Base-by-base conservation (phyloP, 2,329 filamentous ascomycete species). In the Penicillium sp. region DNA sequence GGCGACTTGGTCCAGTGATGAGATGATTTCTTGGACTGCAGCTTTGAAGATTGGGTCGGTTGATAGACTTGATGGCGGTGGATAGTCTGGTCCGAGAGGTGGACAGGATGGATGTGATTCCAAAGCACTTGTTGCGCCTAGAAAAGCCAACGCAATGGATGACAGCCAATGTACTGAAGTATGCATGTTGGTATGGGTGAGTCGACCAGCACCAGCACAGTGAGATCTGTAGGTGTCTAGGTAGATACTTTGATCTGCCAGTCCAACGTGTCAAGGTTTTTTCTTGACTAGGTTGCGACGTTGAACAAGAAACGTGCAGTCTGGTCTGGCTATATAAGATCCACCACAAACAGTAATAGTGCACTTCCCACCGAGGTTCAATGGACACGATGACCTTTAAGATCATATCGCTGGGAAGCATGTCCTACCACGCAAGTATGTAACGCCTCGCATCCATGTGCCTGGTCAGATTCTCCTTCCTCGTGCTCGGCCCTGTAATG, bases 71-170 rank as follows among this genome's bases (percentile, higher is more conserved):
- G 47, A 46, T 12, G 52, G 45, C 9, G 42, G 37, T 11, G 49
- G 52, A 18, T 38, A 54, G 18, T 43, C 26, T 9, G 49, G 47
- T 3, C 52, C 52, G 8, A 48, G 37, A 8, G 49, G 48, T 24
- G 43, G 53, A 26, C 45, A 53, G 9, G 18, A 34, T 6, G 28
- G 12, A 13, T 26, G 5, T 8, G 46, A 32, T 35, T n/a, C 25
- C 24, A 32, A 27, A 4, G 43, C 43, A 18, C 24, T 34, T 25
- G 33, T 11, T 11, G 41, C 40, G 32, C n/a, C 13, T 11, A 43
- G 40, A 1, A 48, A 24, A 7, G 37, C 25, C 12, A 39, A 33
- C 29, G 47, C 25, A 8, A 34, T 24, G 13, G 25, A 27, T 8
- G 40, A 13, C 6, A 39, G n/a, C 11, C 8, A 18, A 9, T 9